Percentiles rank a stretch among this genome's conserved stretches.
Conservation (phyloP, 257 asterid species). For the Ocimum tenuiflorum region DNA sequence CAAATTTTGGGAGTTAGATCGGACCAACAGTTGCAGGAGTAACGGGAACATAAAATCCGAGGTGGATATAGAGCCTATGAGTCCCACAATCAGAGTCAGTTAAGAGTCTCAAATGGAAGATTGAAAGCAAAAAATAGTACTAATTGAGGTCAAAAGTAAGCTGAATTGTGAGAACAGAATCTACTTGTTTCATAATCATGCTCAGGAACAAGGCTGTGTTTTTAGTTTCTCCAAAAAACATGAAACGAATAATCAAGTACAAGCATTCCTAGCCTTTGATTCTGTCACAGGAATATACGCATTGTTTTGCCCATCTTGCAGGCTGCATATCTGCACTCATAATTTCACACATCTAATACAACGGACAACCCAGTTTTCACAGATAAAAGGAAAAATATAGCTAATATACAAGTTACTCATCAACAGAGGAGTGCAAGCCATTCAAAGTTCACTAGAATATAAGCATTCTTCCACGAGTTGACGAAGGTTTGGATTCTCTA, state of each 20-base stretch:
- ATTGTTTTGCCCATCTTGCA: too few species aligned
- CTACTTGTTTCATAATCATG: neutral
- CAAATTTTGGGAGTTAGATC: slow-evolving; percentile 51
- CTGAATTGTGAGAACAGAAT: neutral
- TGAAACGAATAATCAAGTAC: too few species aligned
- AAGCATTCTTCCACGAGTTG: slow-evolving; percentile 91
- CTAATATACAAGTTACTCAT: slow-evolving; percentile 33
- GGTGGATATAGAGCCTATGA: slow-evolving; percentile 16
- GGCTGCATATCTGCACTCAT: too few species aligned
- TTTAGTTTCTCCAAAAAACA: neutral
- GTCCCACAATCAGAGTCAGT: slow-evolving; percentile 30
- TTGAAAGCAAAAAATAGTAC: too few species aligned
- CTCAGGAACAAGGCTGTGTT: neutral
- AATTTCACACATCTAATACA: slow-evolving; percentile 8
- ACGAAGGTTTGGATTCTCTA: slow-evolving; percentile 90
- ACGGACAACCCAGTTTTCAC: slow-evolving; percentile 16
- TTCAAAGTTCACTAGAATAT: slow-evolving; percentile 70
- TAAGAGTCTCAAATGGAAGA: too few species aligned
- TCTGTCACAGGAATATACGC: too few species aligned
- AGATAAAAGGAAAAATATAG: slow-evolving; percentile 3
- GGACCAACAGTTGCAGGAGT: neutral
- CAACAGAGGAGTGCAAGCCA: neutral
- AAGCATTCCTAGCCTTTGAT: too few species aligned
- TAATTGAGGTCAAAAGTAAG: too few species aligned
- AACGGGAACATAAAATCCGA: slow-evolving; percentile 9